A percentile compares a stretch with the other conserved stretches of the same genome.
Evolutionary conservation across 139 green algal genomes (phyloP).

Genomic region (Coelastrella sp.): DNA sequence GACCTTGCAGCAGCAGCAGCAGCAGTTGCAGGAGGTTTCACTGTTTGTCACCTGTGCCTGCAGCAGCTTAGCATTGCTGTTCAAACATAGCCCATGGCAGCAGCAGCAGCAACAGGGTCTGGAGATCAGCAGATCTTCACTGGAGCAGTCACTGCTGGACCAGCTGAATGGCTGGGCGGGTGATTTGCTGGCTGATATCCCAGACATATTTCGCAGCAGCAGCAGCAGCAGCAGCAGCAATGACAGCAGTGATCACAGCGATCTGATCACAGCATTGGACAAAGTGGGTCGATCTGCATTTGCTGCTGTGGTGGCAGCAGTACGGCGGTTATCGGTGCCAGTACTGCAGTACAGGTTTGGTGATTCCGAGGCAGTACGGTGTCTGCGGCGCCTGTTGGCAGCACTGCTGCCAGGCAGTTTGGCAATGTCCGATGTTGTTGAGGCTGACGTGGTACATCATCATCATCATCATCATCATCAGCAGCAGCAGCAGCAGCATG

Average conservation of each 20-base stretch:
- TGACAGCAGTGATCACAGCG: background rate
- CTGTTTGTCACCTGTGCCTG: slow-evolving; percentile 29
- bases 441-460: background rate
- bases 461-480: too few species aligned
- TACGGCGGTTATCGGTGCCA: slow-evolving; percentile 34
- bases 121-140: background rate
- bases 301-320: slow-evolving; percentile 54
- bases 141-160: slow-evolving; percentile 45
- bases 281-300: slow-evolving; percentile 10
- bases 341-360: slow-evolving; percentile 21
- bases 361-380: slow-evolving; percentile 44
- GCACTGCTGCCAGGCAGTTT: slow-evolving; percentile 63
- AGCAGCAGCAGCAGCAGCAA: slow-evolving; percentile 28
- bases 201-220: slow-evolving; percentile 30
- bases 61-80: slow-evolving; percentile 28
- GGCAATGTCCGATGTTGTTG: background rate
- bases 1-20: background rate
- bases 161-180: slow-evolving; percentile 55
- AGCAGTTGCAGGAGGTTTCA: slow-evolving; percentile 7
- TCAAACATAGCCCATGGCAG: slow-evolving; percentile 37
- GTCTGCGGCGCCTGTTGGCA: slow-evolving; percentile 67
- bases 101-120: slow-evolving; percentile 9
- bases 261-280: background rate
- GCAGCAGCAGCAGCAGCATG: background rate
- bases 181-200: slow-evolving; percentile 49